Evolutionary conservation across 2,329 filamentous ascomycete genomes (phyloP), one percentile per base, ranked within the genome.

Genomic region (Rhynchosporium graminicola): DNA sequence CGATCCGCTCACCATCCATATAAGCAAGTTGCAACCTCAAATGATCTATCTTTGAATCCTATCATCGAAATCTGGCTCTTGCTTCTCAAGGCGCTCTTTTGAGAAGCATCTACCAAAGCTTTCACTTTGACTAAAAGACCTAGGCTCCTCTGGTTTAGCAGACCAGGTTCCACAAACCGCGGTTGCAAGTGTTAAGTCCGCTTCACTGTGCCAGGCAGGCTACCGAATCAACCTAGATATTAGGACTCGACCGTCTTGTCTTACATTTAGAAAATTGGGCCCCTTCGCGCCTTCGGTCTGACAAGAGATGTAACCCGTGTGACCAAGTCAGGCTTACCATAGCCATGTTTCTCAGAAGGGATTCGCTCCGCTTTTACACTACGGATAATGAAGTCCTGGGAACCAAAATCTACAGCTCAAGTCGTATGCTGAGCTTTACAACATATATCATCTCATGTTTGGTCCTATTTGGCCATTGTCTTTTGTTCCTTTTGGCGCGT

Each of bases 101-200:
- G 20, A 20, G 20, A 20, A 20, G 20, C 20, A 20, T 20, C 20
- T 20, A 20, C 20, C 20, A 20, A 20, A 20, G 20, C 20, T 20
- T 20, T 20, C 20, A 20, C 20, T 20, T 20, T 20, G 20, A 20
- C 20, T 20, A 20, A 20, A 42, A 38, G 33, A 33, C 33, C 20
- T n/a, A 42, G 33, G 51, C 51, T 54, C 33, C 8, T 10, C 9
- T n/a, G 10, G 26, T 20, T 20, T 29, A 15, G 51, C 51, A 40
- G 36, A 54, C 28, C 36, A 40, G 33, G 56, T 58, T 58, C 38
- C 43, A 58, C 56, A 6, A 36, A 47, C 33, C 42, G 13, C 45
- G 42, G 29, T 58, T 46, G 51, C 51, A 54, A 54, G 56, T 48
- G 43, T 13, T 20, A 12, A 58, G 45, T 40, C 31, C 45, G 43